A percentile compares a stretch with the other conserved stretches of the same genome.
Evolutionary conservation across 2,329 filamentous ascomycete genomes (phyloP).

Genomic region (Xylaria sp.): DNA sequence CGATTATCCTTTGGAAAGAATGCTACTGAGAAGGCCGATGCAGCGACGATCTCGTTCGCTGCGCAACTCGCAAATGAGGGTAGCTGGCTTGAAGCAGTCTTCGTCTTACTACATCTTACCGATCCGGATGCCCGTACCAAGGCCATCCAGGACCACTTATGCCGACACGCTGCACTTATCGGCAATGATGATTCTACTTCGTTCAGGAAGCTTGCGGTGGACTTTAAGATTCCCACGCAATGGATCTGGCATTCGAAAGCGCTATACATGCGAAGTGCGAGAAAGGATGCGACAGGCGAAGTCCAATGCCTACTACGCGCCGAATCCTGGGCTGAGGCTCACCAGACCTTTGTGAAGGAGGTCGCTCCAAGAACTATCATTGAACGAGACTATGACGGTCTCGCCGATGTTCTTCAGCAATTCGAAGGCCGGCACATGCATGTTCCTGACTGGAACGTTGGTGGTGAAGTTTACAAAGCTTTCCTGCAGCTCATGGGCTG

Average conservation of each 20-base stretch:
- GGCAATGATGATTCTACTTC: slow-evolving; percentile 65
- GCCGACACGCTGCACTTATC: slow-evolving; percentile 75
- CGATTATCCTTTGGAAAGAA: slow-evolving; percentile 64
- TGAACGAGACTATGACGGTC: slow-evolving; percentile 77
- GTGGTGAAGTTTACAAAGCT: slow-evolving; percentile 80
- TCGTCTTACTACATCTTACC: slow-evolving; percentile 81
- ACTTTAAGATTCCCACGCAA: slow-evolving; percentile 74
- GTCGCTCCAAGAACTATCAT: slow-evolving; percentile 87
- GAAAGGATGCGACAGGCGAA: slow-evolving; percentile 74
- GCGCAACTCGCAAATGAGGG: slow-evolving; percentile 70
- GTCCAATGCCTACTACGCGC: slow-evolving; percentile 84
- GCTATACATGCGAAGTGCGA: slow-evolving; percentile 78
- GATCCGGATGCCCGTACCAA: slow-evolving; percentile 69
- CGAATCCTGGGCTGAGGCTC: slow-evolving; percentile 80
- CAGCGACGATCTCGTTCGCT: slow-evolving; percentile 72
- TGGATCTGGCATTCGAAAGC: slow-evolving; percentile 94
- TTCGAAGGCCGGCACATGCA: slow-evolving; percentile 72
- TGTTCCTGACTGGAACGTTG: slow-evolving; percentile 79
- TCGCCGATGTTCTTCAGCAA: slow-evolving; percentile 75
- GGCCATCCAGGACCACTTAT: slow-evolving; percentile 77
- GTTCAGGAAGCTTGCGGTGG: slow-evolving; percentile 69
- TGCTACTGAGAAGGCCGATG: slow-evolving; percentile 70
- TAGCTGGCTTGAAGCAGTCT: slow-evolving; percentile 76
- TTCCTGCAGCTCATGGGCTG: slow-evolving; percentile 64
- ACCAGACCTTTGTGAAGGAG: slow-evolving; percentile 80